A percentile compares a stretch with the other conserved stretches of the same genome.
These are phyloP conservation scores for Medakamo hakoo DNA, from an alignment of 139 green algal species.

Conservation along the genomic window DNA sequence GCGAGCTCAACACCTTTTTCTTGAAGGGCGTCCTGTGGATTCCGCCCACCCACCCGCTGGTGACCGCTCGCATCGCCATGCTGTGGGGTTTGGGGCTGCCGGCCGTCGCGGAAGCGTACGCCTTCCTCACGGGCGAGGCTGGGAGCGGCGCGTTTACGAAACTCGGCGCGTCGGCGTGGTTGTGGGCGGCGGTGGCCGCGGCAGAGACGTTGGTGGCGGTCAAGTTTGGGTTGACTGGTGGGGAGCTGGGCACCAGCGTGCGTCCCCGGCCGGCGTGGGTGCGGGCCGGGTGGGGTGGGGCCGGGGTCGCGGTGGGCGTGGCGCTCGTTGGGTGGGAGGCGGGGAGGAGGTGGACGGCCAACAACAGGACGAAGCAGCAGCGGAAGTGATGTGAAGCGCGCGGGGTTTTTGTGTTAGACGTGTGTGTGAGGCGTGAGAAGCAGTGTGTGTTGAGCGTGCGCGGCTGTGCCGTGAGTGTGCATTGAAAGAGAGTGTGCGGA, in stretches of 20 bases:
- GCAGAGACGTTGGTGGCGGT: conserved; percentile 54
- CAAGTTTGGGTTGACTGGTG: conserved; percentile 73
- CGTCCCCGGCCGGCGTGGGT: background rate
- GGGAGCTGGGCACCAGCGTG: conserved; percentile 9
- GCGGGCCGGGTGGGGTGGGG: background rate
- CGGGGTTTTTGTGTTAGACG: no score
- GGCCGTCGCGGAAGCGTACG: conserved; percentile 21
- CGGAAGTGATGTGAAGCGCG: no score
- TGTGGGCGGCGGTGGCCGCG: conserved; percentile 30
- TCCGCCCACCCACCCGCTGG: conserved; percentile 61
- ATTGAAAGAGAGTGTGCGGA: no score
- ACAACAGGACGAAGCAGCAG: no score
- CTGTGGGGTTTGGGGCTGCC: conserved; percentile 40
- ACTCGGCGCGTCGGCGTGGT: conserved; percentile 71
- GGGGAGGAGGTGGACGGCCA: background rate
- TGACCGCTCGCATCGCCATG: conserved; percentile 51
- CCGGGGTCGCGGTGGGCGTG: background rate
- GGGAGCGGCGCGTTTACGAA: conserved; percentile 30
- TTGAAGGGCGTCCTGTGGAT: conserved; percentile 86
- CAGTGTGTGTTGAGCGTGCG: no score
- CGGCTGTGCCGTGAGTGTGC: no score
- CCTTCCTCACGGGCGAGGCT: background rate
- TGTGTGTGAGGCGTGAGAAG: no score
- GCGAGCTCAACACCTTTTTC: conserved; percentile 87
- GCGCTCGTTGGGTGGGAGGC: background rate